phyloP scores from a whole-genome alignment of 2,329 filamentous ascomycete genomes.

The Claviceps sp. region DNA sequence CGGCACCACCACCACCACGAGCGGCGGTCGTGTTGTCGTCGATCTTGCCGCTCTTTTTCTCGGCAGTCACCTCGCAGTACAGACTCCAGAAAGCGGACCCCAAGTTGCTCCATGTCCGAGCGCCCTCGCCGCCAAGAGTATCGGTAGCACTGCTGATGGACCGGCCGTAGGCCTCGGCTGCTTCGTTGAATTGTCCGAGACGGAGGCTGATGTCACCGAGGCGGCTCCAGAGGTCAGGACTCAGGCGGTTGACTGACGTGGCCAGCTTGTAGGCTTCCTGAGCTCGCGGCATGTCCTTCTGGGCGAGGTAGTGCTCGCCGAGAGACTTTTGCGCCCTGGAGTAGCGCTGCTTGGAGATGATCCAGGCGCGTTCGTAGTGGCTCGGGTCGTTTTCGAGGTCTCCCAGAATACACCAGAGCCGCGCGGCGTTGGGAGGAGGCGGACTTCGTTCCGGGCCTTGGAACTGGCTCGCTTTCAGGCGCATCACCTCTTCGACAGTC shows the following conservation, averaged over 20 bases:
- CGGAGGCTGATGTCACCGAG: slow-evolving; percentile 80
- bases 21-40: slow-evolving; percentile 12
- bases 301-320: slow-evolving; percentile 60
- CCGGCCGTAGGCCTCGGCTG: slow-evolving; percentile 70
- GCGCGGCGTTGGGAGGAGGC: slow-evolving; percentile 67
- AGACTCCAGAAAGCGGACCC: slow-evolving; percentile 68
- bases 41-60: slow-evolving; percentile 17
- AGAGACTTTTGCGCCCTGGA: slow-evolving; percentile 79
- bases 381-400: slow-evolving; percentile 65
- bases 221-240: slow-evolving; percentile 76
- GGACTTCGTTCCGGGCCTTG: slow-evolving; percentile 53
- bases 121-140: slow-evolving; percentile 68
- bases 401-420: slow-evolving; percentile 85
- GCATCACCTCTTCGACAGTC: slow-evolving; percentile 38
- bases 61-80: slow-evolving; percentile 40
- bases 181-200: slow-evolving; percentile 61
- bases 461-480: slow-evolving; percentile 40
- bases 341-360: slow-evolving; percentile 66
- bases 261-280: slow-evolving; percentile 67
- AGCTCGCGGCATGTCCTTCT: slow-evolving; percentile 54
- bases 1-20: background rate
- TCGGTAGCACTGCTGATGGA: slow-evolving; percentile 53
- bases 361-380: slow-evolving; percentile 81
- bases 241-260: slow-evolving; percentile 66
- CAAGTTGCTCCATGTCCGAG: slow-evolving; percentile 89